Conservation (phyloP, 176 grass and related monocot genomes). For the Oryza brachyantha region DNA sequence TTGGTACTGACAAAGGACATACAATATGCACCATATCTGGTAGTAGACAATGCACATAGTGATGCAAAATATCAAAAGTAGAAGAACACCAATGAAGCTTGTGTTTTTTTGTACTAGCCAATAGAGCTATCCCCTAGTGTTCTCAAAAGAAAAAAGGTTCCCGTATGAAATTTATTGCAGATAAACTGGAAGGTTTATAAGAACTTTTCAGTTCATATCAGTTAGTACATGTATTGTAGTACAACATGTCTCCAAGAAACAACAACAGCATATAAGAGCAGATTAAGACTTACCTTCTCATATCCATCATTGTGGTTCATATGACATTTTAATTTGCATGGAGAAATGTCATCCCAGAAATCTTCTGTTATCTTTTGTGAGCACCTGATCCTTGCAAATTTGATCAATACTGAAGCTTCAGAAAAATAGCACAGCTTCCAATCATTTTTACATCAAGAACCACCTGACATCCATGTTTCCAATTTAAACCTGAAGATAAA, state of each 20-base stretch:
- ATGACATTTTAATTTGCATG: neutral
- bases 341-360: neutral
- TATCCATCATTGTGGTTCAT: neutral
- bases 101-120: neutral
- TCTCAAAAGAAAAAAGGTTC: neutral
- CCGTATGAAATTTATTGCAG: neutral
- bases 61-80: conserved; percentile 27
- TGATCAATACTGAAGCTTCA: neutral
- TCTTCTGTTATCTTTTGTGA: neutral
- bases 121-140: neutral
- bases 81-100: neutral
- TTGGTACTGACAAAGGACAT: neutral
- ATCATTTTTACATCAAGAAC: neutral
- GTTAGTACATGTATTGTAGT: neutral
- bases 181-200: neutral
- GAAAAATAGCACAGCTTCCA: neutral
- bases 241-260: neutral
- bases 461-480: neutral
- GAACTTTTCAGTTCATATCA: neutral
- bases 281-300: neutral
- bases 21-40: neutral
- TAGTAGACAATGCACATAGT: conserved; percentile 1
- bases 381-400: neutral
- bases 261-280: neutral
- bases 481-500: neutral